phyloP scores from a whole-genome alignment of 805 yeast genomes.

The Hemisphaericaspora nanyangensis region DNA sequence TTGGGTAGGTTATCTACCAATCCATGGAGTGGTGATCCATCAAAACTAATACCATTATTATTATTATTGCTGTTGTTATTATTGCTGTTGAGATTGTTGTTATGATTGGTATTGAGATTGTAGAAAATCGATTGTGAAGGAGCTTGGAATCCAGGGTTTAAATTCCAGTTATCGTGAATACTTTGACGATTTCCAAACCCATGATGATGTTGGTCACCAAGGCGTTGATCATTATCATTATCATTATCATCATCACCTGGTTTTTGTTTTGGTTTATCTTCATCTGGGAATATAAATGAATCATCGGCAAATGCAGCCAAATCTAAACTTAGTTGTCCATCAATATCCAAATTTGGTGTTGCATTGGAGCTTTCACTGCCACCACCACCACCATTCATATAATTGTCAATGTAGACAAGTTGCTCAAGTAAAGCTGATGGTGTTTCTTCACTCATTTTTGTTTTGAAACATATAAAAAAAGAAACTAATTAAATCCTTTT shows the following conservation, averaged over 20 bases:
- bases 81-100: background rate
- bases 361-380: conserved; percentile 23
- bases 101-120: background rate
- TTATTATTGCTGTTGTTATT: background rate
- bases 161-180: conserved; percentile 1
- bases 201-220: background rate
- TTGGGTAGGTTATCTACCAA: conserved; percentile 41
- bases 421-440: conserved; percentile 61
- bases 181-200: background rate
- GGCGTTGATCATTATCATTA: conserved; percentile 2
- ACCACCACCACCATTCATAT: conserved; percentile 51
- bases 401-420: conserved; percentile 74
- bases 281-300: conserved; percentile 76
- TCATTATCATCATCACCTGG: conserved; percentile 10
- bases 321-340: conserved; percentile 46
- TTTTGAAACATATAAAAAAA: background rate
- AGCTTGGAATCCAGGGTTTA: background rate
- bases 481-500: background rate
- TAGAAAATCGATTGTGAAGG: background rate
- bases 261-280: conserved; percentile 52
- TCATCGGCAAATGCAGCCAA: conserved; percentile 82
- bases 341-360: conserved; percentile 39
- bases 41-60: background rate
- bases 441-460: conserved; percentile 13
- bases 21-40: conserved; percentile 27